A percentile compares a stretch with the other conserved stretches of the same genome.
Evolutionary conservation across 2,329 filamentous ascomycete genomes (phyloP).

Genomic region (Pezicula neosporulosa): DNA sequence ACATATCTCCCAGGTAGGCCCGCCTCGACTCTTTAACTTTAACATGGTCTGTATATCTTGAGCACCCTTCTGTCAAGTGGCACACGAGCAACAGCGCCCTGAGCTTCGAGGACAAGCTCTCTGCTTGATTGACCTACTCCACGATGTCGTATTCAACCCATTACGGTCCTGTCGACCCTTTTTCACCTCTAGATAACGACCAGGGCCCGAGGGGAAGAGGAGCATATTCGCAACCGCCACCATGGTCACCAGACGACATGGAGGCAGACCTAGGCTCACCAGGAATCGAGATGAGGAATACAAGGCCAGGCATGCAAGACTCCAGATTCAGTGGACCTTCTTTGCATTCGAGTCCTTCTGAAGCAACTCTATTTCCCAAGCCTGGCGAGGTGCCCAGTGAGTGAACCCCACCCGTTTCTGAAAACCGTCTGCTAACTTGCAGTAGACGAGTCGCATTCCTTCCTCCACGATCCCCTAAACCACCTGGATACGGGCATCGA

Average conservation of each 20-base stretch:
- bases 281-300: constrained; percentile 12
- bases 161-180: constrained; percentile 11
- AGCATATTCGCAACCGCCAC: constrained; percentile 8
- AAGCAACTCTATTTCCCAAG: constrained; percentile 8
- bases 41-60: too few species aligned
- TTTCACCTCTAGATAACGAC: constrained; percentile 11
- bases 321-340: constrained; percentile 2
- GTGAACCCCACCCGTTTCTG: neutral
- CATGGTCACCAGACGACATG: constrained; percentile 5
- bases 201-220: constrained; percentile 7
- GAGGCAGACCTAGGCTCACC: constrained; percentile 14
- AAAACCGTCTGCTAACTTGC: neutral
- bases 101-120: too few species aligned
- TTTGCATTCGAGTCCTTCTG: constrained; percentile 7
- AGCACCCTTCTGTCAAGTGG: too few species aligned
- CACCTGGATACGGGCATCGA: constrained; percentile 17
- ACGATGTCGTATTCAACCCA: neutral
- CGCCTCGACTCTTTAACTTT: too few species aligned
- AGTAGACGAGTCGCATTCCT: constrained; percentile 13
- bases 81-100: too few species aligned
- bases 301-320: neutral
- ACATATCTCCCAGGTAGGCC: too few species aligned
- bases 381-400: constrained; percentile 1
- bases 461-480: constrained; percentile 17
- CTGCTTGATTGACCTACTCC: too few species aligned